phyloP scores from a whole-genome alignment of 164 flowering plant species.

The Berberis vulgaris region DNA sequence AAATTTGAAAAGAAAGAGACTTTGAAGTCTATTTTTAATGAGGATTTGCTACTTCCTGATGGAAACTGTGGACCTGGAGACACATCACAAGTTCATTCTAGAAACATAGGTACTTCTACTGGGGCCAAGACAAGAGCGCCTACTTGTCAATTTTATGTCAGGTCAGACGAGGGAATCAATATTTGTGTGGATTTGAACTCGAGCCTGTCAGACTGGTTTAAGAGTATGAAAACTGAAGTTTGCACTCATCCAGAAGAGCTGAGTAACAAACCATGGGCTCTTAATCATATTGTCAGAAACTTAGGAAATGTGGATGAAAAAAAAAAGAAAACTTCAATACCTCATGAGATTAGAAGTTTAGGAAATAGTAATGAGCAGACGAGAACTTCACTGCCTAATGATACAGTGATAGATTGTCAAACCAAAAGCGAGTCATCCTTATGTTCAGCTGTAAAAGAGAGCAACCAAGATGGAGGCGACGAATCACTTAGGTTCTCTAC shows the following conservation, averaged over 20 bases:
- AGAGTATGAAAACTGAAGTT: conserved; percentile 31
- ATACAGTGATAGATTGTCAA: conserved; percentile 6
- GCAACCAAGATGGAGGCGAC: background rate
- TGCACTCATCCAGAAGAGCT: conserved; percentile 14
- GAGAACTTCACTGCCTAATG: background rate
- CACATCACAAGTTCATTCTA: conserved; percentile 3
- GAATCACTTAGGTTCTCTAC: conserved; percentile 6
- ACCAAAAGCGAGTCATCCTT: conserved; percentile 6
- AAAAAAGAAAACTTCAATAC: conserved; percentile 11
- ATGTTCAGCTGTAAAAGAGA: background rate
- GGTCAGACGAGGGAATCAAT: conserved; percentile 50
- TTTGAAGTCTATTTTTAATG: conserved; percentile 1
- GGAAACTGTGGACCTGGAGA: conserved; percentile 2
- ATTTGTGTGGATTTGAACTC: conserved; percentile 46
- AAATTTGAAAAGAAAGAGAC: conserved; percentile 9
- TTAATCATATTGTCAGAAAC: conserved; percentile 22
- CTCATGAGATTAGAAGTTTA: no score
- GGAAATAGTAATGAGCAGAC: no score
- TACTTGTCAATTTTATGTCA: conserved; percentile 42
- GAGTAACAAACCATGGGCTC: conserved; percentile 12
- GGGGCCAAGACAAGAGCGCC: conserved; percentile 11
- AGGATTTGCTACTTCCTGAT: background rate
- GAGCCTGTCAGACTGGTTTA: conserved; percentile 40
- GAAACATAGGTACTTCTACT: conserved; percentile 4
- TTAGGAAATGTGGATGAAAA: conserved; percentile 14